A percentile compares a stretch with the other conserved stretches of the same genome.
phyloP scores from a whole-genome alignment of 495 filamentous ascomycete species.

The Parmelia sp. region DNA sequence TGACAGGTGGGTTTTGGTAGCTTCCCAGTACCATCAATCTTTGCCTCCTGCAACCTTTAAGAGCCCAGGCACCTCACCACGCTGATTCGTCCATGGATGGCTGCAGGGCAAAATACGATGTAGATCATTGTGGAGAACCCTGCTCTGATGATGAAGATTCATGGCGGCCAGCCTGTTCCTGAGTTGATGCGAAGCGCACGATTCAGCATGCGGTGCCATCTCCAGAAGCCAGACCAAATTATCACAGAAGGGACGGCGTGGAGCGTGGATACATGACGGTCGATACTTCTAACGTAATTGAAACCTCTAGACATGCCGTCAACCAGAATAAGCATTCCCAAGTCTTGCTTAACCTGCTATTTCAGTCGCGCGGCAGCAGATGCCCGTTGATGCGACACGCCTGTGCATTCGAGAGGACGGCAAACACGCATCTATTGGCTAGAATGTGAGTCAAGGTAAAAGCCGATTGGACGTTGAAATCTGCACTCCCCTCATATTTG shows the following conservation, averaged over 20 bases:
- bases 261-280: background rate
- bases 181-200: conserved; percentile 2
- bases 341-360: background rate
- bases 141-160: background rate
- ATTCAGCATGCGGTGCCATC: background rate
- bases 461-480: background rate
- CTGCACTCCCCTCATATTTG: background rate
- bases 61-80: background rate
- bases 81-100: background rate
- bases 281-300: background rate
- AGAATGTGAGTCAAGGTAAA: background rate
- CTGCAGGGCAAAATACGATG: background rate
- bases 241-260: background rate
- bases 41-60: background rate
- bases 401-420: background rate
- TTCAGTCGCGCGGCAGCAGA: conserved; percentile 6
- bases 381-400: conserved; percentile 4
- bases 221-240: background rate
- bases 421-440: background rate
- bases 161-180: background rate
- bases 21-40: background rate
- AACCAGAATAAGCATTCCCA: background rate
- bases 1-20: background rate
- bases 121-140: conserved; percentile 5
- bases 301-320: background rate